These are phyloP conservation scores for Xerocomellus chrysenteron DNA, from an alignment of 768 basidiomycete genomes.

Conservation along the genomic window DNA sequence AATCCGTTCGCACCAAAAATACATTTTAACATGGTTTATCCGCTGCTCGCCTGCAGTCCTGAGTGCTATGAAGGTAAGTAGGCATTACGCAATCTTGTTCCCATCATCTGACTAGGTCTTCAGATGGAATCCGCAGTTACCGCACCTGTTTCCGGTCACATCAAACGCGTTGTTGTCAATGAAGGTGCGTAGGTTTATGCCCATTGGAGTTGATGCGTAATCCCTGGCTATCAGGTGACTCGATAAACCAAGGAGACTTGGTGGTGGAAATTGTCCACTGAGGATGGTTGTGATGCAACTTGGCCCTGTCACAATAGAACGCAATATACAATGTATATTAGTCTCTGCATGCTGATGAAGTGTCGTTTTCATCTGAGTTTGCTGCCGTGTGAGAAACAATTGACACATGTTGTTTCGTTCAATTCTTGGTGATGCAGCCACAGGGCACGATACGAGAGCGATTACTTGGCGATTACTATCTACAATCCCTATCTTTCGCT, in stretches of 20 bases:
- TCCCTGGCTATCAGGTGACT: constrained; percentile 61
- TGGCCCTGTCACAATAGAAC: constrained; percentile 17
- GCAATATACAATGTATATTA: constrained; percentile 19
- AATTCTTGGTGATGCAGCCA: not conserved
- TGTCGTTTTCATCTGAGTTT: not conserved
- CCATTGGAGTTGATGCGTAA: not conserved
- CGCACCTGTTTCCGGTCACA: constrained; percentile 93
- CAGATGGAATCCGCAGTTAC: constrained; percentile 99
- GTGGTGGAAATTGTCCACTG: constrained; percentile 83
- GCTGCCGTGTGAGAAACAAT: not conserved
- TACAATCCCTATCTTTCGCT: too few species aligned
- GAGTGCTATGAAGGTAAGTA: constrained; percentile 92
- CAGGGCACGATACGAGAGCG: too few species aligned
- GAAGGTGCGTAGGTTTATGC: constrained; percentile 55
- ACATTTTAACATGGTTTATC: constrained; percentile 15
- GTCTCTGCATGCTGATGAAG: constrained; percentile 9
- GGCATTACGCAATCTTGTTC: not conserved
- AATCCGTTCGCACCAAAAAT: constrained; percentile 17
- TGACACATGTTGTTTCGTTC: not conserved
- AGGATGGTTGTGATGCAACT: constrained; percentile 12
- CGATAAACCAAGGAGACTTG: constrained; percentile 92
- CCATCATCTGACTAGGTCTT: constrained; percentile 22
- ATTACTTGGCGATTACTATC: too few species aligned
- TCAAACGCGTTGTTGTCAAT: constrained; percentile 89
- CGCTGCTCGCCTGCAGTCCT: constrained; percentile 52